Conservation (phyloP, 1,139 yeast genomes). For the Diutina pseudorugosa region DNA sequence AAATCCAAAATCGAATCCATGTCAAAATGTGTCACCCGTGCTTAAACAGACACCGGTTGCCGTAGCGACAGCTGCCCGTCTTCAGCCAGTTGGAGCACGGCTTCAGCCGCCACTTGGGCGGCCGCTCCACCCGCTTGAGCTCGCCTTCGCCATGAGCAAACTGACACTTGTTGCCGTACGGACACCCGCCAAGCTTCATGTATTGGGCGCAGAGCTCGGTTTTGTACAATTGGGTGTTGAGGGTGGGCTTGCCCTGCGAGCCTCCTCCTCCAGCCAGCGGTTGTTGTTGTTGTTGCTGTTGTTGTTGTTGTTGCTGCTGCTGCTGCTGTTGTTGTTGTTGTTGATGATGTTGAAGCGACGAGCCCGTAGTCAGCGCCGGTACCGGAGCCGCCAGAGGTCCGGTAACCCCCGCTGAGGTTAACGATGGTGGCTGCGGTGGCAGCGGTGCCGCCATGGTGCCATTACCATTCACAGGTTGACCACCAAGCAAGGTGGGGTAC, state of each 20-base stretch:
- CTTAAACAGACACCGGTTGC: constrained; percentile 84
- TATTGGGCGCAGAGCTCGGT: constrained; percentile 82
- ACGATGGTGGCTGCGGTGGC: neutral
- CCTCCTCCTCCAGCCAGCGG: neutral
- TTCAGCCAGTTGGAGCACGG: constrained; percentile 85
- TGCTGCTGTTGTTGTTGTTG: neutral
- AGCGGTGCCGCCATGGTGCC: neutral
- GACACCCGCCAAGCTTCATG: constrained; percentile 63
- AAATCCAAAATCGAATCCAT: neutral
- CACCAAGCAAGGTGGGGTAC: neutral
- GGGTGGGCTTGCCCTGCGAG: neutral
- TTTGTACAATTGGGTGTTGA: constrained; percentile 45
- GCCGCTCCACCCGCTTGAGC: constrained; percentile 59
- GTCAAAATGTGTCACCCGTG: constrained; percentile 29
- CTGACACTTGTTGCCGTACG: constrained; percentile 85
- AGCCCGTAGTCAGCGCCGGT: neutral
- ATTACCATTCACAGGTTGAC: too few relatives aligned
- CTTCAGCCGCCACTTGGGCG: constrained; percentile 83
- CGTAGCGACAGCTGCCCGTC: constrained; percentile 76
- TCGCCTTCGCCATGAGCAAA: constrained; percentile 86
- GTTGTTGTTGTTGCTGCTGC: neutral
- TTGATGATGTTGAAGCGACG: too few relatives aligned
- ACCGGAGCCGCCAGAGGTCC: neutral
- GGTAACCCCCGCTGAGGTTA: neutral
- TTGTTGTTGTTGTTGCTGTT: neutral